Percentiles rank a stretch among this genome's conserved stretches.
Evolutionary conservation across 2,329 filamentous ascomycete genomes (phyloP).

Genomic region (Aspergillus alliaceus): DNA sequence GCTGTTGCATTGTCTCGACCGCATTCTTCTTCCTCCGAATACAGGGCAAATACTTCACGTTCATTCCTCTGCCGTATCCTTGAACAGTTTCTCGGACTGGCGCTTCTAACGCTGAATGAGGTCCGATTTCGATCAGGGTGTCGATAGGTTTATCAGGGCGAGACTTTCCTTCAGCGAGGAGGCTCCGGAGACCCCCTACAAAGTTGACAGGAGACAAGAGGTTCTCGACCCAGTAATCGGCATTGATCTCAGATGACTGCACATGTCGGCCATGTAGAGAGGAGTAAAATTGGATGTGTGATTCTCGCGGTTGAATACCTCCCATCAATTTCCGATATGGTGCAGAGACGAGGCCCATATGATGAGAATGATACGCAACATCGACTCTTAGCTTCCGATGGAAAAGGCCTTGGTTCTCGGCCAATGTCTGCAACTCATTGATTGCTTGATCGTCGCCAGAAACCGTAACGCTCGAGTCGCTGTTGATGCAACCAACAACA

Average conservation of each 20-base stretch:
- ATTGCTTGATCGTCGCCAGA: conserved; percentile 20
- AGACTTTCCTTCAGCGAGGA: neutral
- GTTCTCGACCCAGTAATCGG: neutral
- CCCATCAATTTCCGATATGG: neutral
- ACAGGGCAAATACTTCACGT: neutral
- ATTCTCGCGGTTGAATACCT: neutral
- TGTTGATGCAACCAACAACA: neutral
- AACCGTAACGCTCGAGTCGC: conserved; percentile 17
- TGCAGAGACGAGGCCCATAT: conserved; percentile 15
- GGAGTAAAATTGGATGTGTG: neutral
- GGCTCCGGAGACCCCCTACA: neutral
- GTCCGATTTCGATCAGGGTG: conserved; percentile 31
- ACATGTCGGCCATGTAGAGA: neutral
- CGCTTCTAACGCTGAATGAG: conserved; percentile 35
- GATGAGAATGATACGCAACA: conserved; percentile 23
- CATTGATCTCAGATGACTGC: neutral
- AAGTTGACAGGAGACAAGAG: neutral
- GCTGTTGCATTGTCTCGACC: neutral
- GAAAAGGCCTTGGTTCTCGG: conserved; percentile 18
- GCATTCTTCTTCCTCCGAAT: neutral
- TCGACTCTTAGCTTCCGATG: conserved; percentile 14
- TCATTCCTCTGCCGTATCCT: neutral
- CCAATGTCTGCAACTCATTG: conserved; percentile 22
- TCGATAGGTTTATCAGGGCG: neutral
- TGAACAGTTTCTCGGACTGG: conserved; percentile 24